phyloP scores from a whole-genome alignment of 2,329 filamentous ascomycete species.

The Thelonectria blattea region DNA sequence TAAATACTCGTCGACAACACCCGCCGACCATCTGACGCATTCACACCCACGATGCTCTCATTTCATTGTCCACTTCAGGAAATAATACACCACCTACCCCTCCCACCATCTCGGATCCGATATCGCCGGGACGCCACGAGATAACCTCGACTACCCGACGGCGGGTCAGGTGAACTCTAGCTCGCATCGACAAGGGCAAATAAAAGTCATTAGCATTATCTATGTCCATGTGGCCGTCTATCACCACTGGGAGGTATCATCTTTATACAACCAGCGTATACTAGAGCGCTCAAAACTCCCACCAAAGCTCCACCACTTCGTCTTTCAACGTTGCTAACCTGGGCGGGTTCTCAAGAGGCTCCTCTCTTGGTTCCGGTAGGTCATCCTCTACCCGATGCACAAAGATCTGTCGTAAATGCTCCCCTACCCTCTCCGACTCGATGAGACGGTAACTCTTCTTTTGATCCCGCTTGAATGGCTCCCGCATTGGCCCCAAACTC shows the following conservation, averaged over 20 bases:
- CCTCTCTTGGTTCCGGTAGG: constrained; percentile 38
- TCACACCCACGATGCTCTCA: background rate
- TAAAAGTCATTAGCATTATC: constrained; percentile 37
- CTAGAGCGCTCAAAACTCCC: constrained; percentile 42
- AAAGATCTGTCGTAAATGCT: constrained; percentile 61
- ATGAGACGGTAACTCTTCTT: constrained; percentile 60
- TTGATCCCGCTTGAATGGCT: constrained; percentile 41
- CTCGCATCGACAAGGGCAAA: background rate
- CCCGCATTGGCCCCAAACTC: constrained; percentile 59
- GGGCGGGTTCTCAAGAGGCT: constrained; percentile 12
- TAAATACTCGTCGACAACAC: background rate
- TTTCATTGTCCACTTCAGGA: background rate
- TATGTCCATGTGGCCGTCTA: constrained; percentile 27
- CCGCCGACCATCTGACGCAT: background rate
- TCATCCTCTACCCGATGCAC: constrained; percentile 51
- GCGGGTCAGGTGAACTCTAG: constrained; percentile 4
- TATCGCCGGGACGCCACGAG: constrained; percentile 12
- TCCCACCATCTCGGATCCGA: constrained; percentile 10
- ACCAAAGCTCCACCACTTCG: constrained; percentile 57
- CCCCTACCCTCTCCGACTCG: constrained; percentile 50
- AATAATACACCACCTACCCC: constrained; percentile 2
- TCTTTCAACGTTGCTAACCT: constrained; percentile 42
- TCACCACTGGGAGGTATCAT: constrained; percentile 33
- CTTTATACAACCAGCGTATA: constrained; percentile 27
- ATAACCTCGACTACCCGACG: constrained; percentile 15